phyloP scores from a whole-genome alignment of 192 early-diverging fungal species.

The Dimargaris verticillata region DNA sequence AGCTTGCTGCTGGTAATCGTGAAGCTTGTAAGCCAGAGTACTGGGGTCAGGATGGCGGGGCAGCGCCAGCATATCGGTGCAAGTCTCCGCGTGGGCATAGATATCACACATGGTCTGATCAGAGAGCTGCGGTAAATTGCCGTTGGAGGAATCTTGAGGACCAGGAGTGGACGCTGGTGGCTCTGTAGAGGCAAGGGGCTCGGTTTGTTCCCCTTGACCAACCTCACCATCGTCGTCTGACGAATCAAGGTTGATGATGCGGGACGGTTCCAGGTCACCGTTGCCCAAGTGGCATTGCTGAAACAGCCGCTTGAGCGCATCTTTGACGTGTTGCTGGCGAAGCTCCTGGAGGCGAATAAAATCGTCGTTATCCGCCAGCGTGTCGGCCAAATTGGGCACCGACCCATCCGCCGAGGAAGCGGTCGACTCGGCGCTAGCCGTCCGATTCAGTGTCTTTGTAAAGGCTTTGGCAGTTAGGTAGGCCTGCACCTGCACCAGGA shows the following conservation, averaged over 20 bases:
- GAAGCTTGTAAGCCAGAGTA: background rate
- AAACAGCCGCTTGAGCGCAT: constrained; percentile 5
- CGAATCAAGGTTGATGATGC: no score
- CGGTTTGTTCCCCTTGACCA: no score
- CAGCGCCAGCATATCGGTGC: background rate
- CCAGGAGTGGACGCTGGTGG: background rate
- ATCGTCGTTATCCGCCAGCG: no score
- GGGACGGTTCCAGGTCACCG: no score
- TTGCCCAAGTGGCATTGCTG: no score
- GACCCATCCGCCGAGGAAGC: no score
- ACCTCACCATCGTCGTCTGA: no score
- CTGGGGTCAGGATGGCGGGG: background rate
- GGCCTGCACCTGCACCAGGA: background rate
- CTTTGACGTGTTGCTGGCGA: background rate
- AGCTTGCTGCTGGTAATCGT: constrained; percentile 4
- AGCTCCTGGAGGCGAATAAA: background rate
- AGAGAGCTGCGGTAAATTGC: background rate
- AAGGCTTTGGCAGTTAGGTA: background rate
- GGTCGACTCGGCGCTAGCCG: no score
- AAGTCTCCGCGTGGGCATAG: background rate
- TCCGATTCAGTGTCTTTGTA: no score
- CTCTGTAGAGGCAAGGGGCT: background rate
- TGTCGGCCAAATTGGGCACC: no score
- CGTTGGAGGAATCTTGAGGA: background rate
- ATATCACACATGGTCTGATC: background rate